Evolutionary conservation across 805 yeast genomes (phyloP).

Genomic region (Suhomyces xylopsoci): DNA sequence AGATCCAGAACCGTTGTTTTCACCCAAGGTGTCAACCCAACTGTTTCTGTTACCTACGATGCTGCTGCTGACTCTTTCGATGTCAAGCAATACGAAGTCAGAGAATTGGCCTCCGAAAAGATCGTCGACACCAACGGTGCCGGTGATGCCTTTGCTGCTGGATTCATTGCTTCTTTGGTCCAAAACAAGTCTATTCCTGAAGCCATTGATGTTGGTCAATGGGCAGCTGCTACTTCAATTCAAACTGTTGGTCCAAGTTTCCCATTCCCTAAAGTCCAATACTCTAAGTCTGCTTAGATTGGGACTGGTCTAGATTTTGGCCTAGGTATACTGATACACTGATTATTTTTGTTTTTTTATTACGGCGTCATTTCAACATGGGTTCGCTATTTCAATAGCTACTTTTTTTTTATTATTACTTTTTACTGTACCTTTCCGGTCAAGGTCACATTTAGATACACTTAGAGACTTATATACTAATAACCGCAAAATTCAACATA

Average conservation of each 20-base stretch:
- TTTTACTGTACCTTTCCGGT: background rate
- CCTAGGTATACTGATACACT: background rate
- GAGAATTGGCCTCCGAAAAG: conserved; percentile 60
- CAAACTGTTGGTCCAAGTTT: conserved; percentile 94
- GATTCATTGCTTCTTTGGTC: conserved; percentile 86
- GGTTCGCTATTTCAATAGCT: conserved; percentile 4
- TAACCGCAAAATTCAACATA: conserved; percentile 6
- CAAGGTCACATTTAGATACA: background rate
- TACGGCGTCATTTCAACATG: conserved; percentile 9
- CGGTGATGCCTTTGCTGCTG: conserved; percentile 98
- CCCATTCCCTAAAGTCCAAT: conserved; percentile 72
- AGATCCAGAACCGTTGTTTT: conserved; percentile 83
- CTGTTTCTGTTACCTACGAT: conserved; percentile 68
- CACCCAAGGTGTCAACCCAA: conserved; percentile 94
- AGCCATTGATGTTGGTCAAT: conserved; percentile 83
- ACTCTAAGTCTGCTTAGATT: conserved; percentile 14
- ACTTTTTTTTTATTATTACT: conserved; percentile 1
- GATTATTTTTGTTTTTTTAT: background rate
- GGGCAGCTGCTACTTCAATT: conserved; percentile 91
- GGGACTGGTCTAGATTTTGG: background rate
- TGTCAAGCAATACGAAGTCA: conserved; percentile 61
- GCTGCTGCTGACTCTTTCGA: conserved; percentile 43
- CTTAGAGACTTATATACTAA: conserved; percentile 1
- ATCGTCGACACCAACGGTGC: conserved; percentile 97
- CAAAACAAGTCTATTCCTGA: conserved; percentile 60